A percentile compares a stretch with the other conserved stretches of the same genome.
Conservation (phyloP, 2,329 filamentous ascomycete genomes). For the Emericellopsis atlantica region DNA sequence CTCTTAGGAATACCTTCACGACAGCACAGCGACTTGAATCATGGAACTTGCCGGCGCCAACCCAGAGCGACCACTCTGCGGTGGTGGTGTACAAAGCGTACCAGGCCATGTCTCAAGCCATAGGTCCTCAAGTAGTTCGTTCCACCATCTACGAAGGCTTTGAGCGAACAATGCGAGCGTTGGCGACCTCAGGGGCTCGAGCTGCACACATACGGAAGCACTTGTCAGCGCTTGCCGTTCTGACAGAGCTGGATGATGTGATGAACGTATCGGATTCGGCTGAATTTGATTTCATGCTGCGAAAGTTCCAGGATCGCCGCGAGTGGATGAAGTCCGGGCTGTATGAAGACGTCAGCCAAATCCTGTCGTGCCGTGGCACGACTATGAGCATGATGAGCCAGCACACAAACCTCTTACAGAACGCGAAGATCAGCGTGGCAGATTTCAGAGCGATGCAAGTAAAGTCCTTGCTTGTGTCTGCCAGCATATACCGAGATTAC, state of each 20-base stretch:
- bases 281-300: slow-evolving; percentile 49
- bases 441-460: slow-evolving; percentile 63
- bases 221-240: slow-evolving; percentile 52
- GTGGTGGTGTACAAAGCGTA: slow-evolving; percentile 70
- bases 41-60: slow-evolving; percentile 78
- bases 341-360: slow-evolving; percentile 69
- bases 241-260: slow-evolving; percentile 74
- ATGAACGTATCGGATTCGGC: slow-evolving; percentile 45
- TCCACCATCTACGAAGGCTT: slow-evolving; percentile 52
- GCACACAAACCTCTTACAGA: slow-evolving; percentile 48
- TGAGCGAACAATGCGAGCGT: slow-evolving; percentile 42
- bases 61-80: slow-evolving; percentile 45
- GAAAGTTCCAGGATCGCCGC: slow-evolving; percentile 50
- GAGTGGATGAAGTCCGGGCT: slow-evolving; percentile 74
- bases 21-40: slow-evolving; percentile 75
- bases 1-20: slow-evolving; percentile 61
- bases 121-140: slow-evolving; percentile 38
- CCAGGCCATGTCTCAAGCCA: slow-evolving; percentile 61
- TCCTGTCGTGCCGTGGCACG: slow-evolving; percentile 74
- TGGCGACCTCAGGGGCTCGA: slow-evolving; percentile 36
- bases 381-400: slow-evolving; percentile 69
- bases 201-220: slow-evolving; percentile 39
- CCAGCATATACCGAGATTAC: slow-evolving; percentile 66
- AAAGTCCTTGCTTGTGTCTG: slow-evolving; percentile 62
- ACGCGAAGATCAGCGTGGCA: slow-evolving; percentile 45